phyloP scores from a whole-genome alignment of 257 asterid species.

The Solanum lycopersicoides region DNA sequence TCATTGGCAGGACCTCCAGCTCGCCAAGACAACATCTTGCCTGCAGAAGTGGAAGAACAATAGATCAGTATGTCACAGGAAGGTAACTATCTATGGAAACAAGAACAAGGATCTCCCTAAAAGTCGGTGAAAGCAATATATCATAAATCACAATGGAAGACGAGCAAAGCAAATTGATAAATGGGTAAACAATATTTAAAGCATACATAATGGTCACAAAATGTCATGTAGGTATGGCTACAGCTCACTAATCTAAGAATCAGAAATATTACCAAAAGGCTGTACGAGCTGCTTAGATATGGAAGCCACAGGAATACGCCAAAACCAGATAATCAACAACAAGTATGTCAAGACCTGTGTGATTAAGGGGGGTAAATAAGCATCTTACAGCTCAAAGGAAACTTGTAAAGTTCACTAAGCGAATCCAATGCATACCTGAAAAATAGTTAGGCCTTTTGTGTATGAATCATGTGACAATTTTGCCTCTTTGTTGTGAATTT shows the following conservation, averaged over 20 bases:
- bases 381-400: background rate
- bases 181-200: background rate
- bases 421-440: conserved; percentile 36
- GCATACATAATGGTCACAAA: background rate
- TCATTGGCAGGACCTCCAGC: conserved; percentile 53
- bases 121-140: background rate
- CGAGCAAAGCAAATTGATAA: background rate
- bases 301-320: conserved; percentile 79
- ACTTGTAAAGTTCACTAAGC: background rate
- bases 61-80: background rate
- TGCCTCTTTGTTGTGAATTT: conserved; percentile 36
- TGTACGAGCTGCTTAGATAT: conserved; percentile 77
- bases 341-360: conserved; percentile 40
- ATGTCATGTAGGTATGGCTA: background rate
- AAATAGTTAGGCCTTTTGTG: conserved; percentile 37
- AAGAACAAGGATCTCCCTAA: background rate
- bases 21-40: conserved; percentile 79
- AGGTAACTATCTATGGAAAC: background rate
- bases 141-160: background rate
- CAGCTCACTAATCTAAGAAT: background rate
- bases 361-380: background rate
- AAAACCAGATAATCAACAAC: conserved; percentile 63
- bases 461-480: conserved; percentile 36
- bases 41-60: conserved; percentile 28
- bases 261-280: conserved; percentile 60